phyloP scores from a whole-genome alignment of 1,284 basidiomycete genomes.

The Anthracocystis panici-leucophaei region DNA sequence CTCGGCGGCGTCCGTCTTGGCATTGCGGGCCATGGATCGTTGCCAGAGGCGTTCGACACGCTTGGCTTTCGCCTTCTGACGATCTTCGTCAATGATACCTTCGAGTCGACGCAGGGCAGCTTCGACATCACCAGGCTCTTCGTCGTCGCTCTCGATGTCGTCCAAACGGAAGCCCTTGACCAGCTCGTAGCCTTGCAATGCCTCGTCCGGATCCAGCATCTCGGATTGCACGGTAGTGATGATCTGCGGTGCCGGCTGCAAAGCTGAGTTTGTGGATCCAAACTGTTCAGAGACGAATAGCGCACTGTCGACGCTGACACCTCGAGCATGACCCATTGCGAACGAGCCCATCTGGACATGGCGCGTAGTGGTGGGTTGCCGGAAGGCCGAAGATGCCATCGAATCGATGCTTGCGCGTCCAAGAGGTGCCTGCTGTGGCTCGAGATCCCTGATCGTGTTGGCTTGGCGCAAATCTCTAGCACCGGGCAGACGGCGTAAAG shows the following conservation, averaged over 20 bases:
- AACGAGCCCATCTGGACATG: constrained; percentile 34
- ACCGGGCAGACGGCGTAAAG: constrained; percentile 61
- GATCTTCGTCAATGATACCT: constrained; percentile 64
- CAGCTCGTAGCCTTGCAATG: constrained; percentile 62
- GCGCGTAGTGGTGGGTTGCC: constrained; percentile 19
- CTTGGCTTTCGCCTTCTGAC: constrained; percentile 50
- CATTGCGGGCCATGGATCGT: constrained; percentile 47
- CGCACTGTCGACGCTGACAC: constrained; percentile 41
- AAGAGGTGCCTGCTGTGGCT: constrained; percentile 15
- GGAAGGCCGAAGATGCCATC: constrained; percentile 42
- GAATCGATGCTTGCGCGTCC: constrained; percentile 54
- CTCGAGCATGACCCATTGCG: constrained; percentile 23
- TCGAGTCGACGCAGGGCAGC: constrained; percentile 61
- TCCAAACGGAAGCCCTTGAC: constrained; percentile 63
- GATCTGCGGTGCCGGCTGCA: constrained; percentile 29
- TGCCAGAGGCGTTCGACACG: constrained; percentile 59
- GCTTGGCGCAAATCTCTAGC: constrained; percentile 63
- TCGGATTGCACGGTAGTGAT: constrained; percentile 60
- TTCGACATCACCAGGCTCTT: constrained; percentile 64
- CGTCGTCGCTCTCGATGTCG: constrained; percentile 60
- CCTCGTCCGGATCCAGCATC: constrained; percentile 64
- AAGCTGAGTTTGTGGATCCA: neutral
- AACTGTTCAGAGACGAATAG: constrained; percentile 20
- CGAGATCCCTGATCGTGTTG: constrained; percentile 56
- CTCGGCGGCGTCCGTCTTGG: constrained; percentile 7